Evolutionary conservation across 2,329 filamentous ascomycete species (phyloP), one percentile per base, ranked within the genome.

Genomic region (Fusarium newnesense): DNA sequence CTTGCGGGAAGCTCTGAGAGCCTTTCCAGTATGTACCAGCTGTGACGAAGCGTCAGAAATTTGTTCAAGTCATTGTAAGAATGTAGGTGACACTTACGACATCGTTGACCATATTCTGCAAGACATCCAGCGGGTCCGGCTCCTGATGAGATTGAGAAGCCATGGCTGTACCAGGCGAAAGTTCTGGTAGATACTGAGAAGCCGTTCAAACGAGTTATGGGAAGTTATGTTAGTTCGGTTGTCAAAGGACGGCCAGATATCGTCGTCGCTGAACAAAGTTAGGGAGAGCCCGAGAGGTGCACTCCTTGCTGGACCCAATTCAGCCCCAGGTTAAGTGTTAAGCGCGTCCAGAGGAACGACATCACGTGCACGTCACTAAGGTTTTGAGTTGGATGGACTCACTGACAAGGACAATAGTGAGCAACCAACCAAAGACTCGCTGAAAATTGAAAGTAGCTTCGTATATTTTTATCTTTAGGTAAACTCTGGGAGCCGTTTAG

Each of bases 11-110:
- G 85, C 81, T 54, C 84, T 87, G 18, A 91, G 80, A 24, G 88
- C 87, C 77, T 88, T 91, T 21, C 88, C 89, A 4, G 87, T 88
- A 78, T 90, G 87, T 19, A 91, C 83, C 32, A 91, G 85, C 89
- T 91, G 43, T 39, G 36, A 32, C 16, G 32, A 44, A 54, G 19
- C 16, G 52, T 73, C 26, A 70, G 72, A 59, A 36, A 65, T 32
- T 24, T 40, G 50, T n/a, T 34, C 37, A 36, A 47, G 24, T 26
- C 28, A 53, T 70, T 37, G 24, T 53, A 52, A 36, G 49, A 13
- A 26, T 44, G 34, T 34, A 52, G 57, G 39, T 43, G 42, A 56
- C 37, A 80, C 88, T 80, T 79, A 90, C 89, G 73, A 88, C 85
- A 69, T 87, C 86, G 73, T 88, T 87, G 72, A 90, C 82, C 74